phyloP scores from a whole-genome alignment of 164 flowering plant species.

The Vitis rotundifolia region DNA sequence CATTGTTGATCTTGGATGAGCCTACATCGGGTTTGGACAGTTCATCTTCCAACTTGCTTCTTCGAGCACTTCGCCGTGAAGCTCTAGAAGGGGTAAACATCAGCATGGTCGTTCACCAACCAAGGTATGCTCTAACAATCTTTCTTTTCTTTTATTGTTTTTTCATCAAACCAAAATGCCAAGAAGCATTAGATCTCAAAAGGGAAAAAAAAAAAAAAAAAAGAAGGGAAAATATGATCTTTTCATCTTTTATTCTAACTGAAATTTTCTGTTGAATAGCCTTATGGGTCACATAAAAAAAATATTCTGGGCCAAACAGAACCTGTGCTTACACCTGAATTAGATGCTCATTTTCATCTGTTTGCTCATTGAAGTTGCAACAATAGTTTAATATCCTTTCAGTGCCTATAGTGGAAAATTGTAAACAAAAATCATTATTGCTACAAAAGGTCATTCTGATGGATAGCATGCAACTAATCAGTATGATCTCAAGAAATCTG shows the following conservation, averaged over 20 bases:
- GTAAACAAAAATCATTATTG: neutral
- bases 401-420: neutral
- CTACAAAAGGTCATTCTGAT: neutral
- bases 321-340: too few species aligned
- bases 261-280: conserved; percentile 33
- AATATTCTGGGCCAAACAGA: too few species aligned
- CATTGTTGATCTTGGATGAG: conserved; percentile 88
- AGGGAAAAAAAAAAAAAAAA: too few species aligned
- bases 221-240: neutral
- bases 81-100: conserved; percentile 95
- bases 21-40: conserved; percentile 98
- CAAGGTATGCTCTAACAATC: conserved; percentile 54
- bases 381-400: neutral
- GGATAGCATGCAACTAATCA: neutral
- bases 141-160: neutral
- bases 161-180: neutral
- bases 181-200: too few species aligned
- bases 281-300: neutral
- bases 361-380: neutral
- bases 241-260: neutral
- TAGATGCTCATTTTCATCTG: neutral
- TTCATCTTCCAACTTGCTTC: conserved; percentile 85
- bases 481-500: neutral
- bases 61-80: conserved; percentile 93
- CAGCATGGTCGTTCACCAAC: conserved; percentile 97